Conservation (phyloP, 202 grass and related monocot species). For the Dendrocalamus latiflorus region DNA sequence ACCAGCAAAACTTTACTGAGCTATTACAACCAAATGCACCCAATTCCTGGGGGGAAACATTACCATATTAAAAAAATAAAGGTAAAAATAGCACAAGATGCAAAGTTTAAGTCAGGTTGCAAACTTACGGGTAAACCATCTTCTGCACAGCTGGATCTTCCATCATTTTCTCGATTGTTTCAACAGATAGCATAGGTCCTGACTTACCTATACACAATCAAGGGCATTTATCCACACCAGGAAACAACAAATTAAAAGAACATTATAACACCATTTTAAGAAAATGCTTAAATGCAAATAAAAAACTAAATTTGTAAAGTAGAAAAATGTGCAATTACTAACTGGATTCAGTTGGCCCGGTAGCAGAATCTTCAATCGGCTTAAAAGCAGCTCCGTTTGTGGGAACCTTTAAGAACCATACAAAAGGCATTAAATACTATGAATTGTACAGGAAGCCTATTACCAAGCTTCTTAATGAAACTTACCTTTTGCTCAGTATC, state of each 20-base stretch:
- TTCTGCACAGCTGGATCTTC: constrained; percentile 95
- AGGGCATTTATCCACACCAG: not conserved
- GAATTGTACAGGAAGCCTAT: constrained; percentile 22
- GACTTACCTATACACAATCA: constrained; percentile 50
- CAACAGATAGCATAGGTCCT: constrained; percentile 66
- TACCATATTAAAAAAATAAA: constrained; percentile 12
- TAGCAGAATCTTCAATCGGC: constrained; percentile 42
- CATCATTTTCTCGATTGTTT: constrained; percentile 99
- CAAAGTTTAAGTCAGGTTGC: not conserved
- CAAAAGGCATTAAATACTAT: constrained; percentile 10
- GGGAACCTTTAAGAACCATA: constrained; percentile 45
- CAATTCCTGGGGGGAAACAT: not conserved
- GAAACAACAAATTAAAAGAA: constrained; percentile 1
- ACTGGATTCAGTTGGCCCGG: constrained; percentile 57
- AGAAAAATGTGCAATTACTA: constrained; percentile 33
- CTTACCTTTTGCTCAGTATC: constrained; percentile 62
- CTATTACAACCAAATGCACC: constrained; percentile 7
- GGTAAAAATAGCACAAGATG: constrained; percentile 6
- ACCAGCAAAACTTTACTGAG: not conserved
- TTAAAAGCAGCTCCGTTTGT: constrained; percentile 81
- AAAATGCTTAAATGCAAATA: not conserved
- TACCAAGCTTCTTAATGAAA: constrained; percentile 3
- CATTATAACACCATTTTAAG: not conserved
- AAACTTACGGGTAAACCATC: constrained; percentile 97
- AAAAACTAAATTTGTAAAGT: not conserved